Evolutionary conservation across 306 rosid genomes (phyloP), one percentile per base, ranked within the genome.

Genomic region (Prunus salicina): DNA sequence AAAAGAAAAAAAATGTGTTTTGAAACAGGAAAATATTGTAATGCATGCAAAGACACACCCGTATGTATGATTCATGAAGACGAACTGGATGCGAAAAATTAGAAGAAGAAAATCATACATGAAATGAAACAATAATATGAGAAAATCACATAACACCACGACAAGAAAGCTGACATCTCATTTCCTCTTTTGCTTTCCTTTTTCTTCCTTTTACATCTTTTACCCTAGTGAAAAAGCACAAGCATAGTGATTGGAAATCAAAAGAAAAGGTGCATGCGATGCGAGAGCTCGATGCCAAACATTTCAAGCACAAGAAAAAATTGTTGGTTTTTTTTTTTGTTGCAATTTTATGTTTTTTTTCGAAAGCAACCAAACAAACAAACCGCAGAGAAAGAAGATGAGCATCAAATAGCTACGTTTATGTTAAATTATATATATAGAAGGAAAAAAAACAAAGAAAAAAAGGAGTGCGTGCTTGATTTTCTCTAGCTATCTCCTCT

Each of bases 221-320:
- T 73, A 62, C 32, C 62, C 32, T 28, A 15, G 61, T 46, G 51
- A 72, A 76, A 74, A 64, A 34, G 46, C 53, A 69, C 41, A 63
- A 52, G 52, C 78, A 38, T 38, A 66, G 64, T 62, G 50, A 66
- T 22, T 51, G 24, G 28, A 12, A 20, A 57, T 49, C 12, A 5
- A 56, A 66, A 18, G 6, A 27, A 46, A 47, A 16, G 69, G 66
- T 62, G 77, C 77, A 45, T 73, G 69, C 77, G 24, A 46, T 47
- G 16, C 14, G 32, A 32, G 41, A 46, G 6, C 16, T 18, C n/a
- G 27, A 78, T 69, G 25, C 71, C 70, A 12, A 49, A 49, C 65
- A 60, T 25, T 24, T 30, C 43, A 8, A 14, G 22, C 45, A 15
- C 67, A 63, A 63, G 67, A 14, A 63, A 63, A 64, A 53, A 51